Percentiles rank a stretch among this genome's conserved stretches.
These are phyloP conservation scores for Microbotryum intermedium DNA, from an alignment of 1,284 basidiomycete genomes.

Conservation along the genomic window DNA sequence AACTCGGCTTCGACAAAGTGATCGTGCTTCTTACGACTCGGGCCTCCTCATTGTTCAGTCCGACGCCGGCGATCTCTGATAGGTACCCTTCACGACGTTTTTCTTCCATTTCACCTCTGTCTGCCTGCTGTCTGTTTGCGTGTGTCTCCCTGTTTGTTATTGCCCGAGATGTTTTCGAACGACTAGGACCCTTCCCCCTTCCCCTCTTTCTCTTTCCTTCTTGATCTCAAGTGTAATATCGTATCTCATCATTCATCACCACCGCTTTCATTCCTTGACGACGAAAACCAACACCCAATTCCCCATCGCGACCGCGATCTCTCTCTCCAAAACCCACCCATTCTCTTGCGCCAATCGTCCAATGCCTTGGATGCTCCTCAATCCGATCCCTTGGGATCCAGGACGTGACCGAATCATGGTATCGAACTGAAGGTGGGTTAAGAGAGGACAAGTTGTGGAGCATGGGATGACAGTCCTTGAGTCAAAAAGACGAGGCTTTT, in stretches of 20 bases:
- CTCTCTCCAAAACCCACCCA: slow-evolving; percentile 9
- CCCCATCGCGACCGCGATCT: slow-evolving; percentile 7
- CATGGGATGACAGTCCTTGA: background rate
- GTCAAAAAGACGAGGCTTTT: background rate
- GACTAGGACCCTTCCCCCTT: too few species aligned
- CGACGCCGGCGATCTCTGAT: too few species aligned
- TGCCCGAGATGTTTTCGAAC: too few species aligned
- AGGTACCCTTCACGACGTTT: too few species aligned
- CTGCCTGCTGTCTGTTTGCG: too few species aligned
- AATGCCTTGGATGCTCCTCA: slow-evolving; percentile 10
- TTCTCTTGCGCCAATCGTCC: background rate
- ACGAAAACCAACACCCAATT: slow-evolving; percentile 16
- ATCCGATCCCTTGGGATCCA: slow-evolving; percentile 5
- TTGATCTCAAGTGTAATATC: too few species aligned
- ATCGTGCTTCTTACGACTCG: background rate
- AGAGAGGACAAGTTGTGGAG: background rate
- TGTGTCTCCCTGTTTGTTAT: too few species aligned
- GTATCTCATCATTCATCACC: too few species aligned
- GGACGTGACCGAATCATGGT: slow-evolving; percentile 10
- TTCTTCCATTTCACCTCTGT: too few species aligned
- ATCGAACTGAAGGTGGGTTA: slow-evolving; percentile 14
- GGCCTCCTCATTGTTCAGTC: background rate
- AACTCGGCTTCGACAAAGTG: background rate
- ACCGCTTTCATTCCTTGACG: background rate
- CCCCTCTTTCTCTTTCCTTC: too few species aligned